These are phyloP conservation scores for Flaveria floridana DNA, from an alignment of 140 eudicot species.

Conservation along the genomic window DNA sequence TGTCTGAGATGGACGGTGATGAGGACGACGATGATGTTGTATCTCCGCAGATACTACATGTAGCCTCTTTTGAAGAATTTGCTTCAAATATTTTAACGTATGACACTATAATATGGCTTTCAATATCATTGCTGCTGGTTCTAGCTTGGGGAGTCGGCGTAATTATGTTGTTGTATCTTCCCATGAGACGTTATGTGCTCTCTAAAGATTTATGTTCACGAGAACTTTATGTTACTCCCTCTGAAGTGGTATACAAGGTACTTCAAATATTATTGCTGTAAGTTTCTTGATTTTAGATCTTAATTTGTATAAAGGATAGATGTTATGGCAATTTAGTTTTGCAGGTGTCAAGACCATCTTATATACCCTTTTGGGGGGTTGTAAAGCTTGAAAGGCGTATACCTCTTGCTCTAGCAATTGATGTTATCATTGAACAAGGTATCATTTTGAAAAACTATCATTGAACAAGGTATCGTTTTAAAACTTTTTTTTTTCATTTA, in stretches of 20 bases:
- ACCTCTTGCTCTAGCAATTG: slow-evolving; percentile 63
- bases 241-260: slow-evolving; percentile 74
- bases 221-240: slow-evolving; percentile 63
- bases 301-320: slow-evolving; percentile 6
- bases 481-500: neutral
- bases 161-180: slow-evolving; percentile 69
- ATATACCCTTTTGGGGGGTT: slow-evolving; percentile 64
- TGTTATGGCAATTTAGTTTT: slow-evolving; percentile 23
- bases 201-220: slow-evolving; percentile 63
- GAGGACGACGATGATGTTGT: slow-evolving; percentile 36
- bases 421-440: slow-evolving; percentile 82
- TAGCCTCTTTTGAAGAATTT: slow-evolving; percentile 68
- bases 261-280: neutral
- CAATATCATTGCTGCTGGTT: slow-evolving; percentile 64
- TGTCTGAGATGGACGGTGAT: slow-evolving; percentile 51
- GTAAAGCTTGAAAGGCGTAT: slow-evolving; percentile 55
- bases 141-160: slow-evolving; percentile 84
- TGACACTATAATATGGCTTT: slow-evolving; percentile 75
- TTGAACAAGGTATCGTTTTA: slow-evolving; percentile 50
- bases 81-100: slow-evolving; percentile 48
- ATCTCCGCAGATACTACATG: slow-evolving; percentile 45
- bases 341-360: slow-evolving; percentile 77
- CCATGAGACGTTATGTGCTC: slow-evolving; percentile 67
- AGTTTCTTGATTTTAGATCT: slow-evolving; percentile 5
- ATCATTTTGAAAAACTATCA: slow-evolving; percentile 4